Conservation (phyloP, 306 rosid species). For the Mucuna pruriens region DNA sequence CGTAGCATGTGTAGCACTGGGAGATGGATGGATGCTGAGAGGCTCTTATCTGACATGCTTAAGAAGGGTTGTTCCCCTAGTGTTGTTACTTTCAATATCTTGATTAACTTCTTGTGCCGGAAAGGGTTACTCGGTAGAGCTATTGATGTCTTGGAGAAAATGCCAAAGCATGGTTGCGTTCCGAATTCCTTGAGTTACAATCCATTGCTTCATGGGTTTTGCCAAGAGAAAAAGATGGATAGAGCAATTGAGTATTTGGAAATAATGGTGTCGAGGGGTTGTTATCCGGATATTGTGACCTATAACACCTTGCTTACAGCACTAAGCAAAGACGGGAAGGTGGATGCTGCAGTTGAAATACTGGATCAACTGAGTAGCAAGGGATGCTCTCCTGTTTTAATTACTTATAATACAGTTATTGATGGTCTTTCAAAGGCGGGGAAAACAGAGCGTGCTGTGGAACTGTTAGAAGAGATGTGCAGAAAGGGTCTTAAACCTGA, state of each 20-base stretch:
- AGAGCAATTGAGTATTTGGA: slow-evolving; percentile 84
- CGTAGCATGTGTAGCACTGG: slow-evolving; percentile 94
- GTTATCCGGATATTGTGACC: slow-evolving; percentile 94
- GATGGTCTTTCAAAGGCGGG: slow-evolving; percentile 91
- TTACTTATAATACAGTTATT: slow-evolving; percentile 88
- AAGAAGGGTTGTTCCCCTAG: slow-evolving; percentile 90
- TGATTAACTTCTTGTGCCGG: slow-evolving; percentile 90
- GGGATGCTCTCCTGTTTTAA: slow-evolving; percentile 88
- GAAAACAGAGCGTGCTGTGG: slow-evolving; percentile 65
- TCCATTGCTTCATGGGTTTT: slow-evolving; percentile 94
- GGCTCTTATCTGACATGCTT: slow-evolving; percentile 74
- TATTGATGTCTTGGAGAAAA: slow-evolving; percentile 83
- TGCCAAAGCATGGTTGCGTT: slow-evolving; percentile 83
- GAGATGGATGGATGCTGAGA: slow-evolving; percentile 97
- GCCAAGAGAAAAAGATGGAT: slow-evolving; percentile 89
- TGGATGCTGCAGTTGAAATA: slow-evolving; percentile 84
- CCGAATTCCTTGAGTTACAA: slow-evolving; percentile 96
- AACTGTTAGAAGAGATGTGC: slow-evolving; percentile 81
- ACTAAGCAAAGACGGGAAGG: slow-evolving; percentile 93
- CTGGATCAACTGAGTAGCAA: slow-evolving; percentile 79
- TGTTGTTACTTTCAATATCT: slow-evolving; percentile 96
- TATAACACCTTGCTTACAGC: slow-evolving; percentile 92
- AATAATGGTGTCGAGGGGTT: slow-evolving; percentile 86
- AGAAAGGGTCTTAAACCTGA: slow-evolving; percentile 82
- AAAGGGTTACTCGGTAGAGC: slow-evolving; percentile 89